These are phyloP conservation scores for Dryas integrifolia DNA, from an alignment of 331 rosid genomes.

Conservation along the genomic window DNA sequence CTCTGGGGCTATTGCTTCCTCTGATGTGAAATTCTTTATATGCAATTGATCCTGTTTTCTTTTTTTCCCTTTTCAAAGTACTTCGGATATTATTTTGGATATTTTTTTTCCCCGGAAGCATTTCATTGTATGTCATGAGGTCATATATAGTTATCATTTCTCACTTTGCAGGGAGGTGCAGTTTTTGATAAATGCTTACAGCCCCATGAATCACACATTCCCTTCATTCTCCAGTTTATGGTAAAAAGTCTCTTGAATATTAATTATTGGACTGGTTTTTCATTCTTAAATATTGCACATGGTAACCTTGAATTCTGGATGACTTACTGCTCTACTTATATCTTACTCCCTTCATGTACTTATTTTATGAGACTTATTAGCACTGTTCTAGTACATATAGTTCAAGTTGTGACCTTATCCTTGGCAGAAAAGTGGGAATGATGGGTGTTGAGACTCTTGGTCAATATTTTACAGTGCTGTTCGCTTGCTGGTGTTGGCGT, in stretches of 20 bases:
- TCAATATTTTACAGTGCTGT: too few relatives aligned
- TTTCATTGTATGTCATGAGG: background rate
- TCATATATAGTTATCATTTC: background rate
- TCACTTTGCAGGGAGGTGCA: conserved; percentile 71
- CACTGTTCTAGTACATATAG: too few relatives aligned
- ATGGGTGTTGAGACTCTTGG: too few relatives aligned
- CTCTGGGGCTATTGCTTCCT: background rate
- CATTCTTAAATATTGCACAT: background rate
- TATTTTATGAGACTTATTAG: too few relatives aligned
- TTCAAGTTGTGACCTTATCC: too few relatives aligned
- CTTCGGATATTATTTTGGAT: background rate
- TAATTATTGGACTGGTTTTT: conserved; percentile 10
- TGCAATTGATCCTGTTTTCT: background rate
- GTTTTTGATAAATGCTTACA: conserved; percentile 69
- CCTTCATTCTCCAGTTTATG: conserved; percentile 90
- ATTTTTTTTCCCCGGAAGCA: background rate
- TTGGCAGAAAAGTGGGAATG: too few relatives aligned
- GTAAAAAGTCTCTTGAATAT: conserved; percentile 38
- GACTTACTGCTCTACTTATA: background rate
- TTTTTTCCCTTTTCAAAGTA: background rate
- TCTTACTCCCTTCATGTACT: too few relatives aligned
- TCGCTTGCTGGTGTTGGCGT: too few relatives aligned
- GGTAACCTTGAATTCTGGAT: background rate
- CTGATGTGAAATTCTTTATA: background rate
- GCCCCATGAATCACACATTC: conserved; percentile 95